These are phyloP conservation scores for Lunularia cruciata DNA, from an alignment of 225 moss, liverwort and hornwort species.

Conservation along the genomic window DNA sequence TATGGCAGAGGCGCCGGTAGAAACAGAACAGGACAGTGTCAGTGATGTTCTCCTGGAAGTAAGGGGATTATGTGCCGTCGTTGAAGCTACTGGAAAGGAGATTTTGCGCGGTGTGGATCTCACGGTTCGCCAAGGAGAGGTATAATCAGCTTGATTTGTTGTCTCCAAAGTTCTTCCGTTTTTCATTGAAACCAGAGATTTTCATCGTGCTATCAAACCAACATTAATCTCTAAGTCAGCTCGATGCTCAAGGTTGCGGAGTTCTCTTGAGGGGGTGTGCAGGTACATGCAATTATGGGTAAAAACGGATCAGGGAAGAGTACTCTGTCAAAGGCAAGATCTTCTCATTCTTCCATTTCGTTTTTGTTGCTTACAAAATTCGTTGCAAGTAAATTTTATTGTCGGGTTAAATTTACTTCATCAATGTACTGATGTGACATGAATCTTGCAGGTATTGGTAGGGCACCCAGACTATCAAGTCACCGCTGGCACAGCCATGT, in stretches of 20 bases:
- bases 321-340: slow-evolving; percentile 71
- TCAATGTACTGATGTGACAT: too few species aligned
- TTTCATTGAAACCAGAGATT: too few species aligned
- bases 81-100: slow-evolving; percentile 72
- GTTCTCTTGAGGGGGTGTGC: slow-evolving; percentile 35
- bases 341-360: neutral
- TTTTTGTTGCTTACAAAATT: neutral
- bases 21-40: slow-evolving; percentile 22
- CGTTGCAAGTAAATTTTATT: neutral
- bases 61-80: slow-evolving; percentile 73
- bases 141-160: too few species aligned
- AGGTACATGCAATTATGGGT: slow-evolving; percentile 98
- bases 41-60: slow-evolving; percentile 70
- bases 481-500: slow-evolving; percentile 62
- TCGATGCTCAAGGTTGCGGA: too few species aligned
- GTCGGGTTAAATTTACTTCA: neutral
- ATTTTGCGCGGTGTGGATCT: slow-evolving; percentile 90
- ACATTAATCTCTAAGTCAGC: too few species aligned
- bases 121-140: slow-evolving; percentile 87
- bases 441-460: slow-evolving; percentile 64
- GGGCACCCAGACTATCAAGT: slow-evolving; percentile 94
- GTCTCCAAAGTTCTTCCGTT: too few species aligned
- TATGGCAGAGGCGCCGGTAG: slow-evolving; percentile 38
- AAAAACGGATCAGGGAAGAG: slow-evolving; percentile 99
- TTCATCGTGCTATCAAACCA: too few species aligned